Conservation (phyloP, 352 stramenopile genomes). For the Phytophthora sp. region DNA sequence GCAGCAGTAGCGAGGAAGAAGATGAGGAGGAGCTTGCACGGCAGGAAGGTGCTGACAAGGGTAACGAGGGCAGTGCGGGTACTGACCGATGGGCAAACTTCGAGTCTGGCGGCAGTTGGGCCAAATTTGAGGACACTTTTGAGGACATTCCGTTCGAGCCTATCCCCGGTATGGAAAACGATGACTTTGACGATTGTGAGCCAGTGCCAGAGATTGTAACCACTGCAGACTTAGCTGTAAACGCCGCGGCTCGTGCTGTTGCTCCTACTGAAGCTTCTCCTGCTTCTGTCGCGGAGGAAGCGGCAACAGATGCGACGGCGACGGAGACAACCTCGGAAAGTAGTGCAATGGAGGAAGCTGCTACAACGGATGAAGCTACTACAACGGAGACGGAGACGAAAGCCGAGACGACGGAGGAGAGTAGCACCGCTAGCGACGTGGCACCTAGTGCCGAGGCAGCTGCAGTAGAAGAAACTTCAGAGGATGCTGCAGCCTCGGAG, state of each 20-base stretch:
- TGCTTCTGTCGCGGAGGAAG: constrained; percentile 13
- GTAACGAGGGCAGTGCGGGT: constrained; percentile 12
- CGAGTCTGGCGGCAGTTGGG: constrained; percentile 66
- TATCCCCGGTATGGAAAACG: constrained; percentile 55
- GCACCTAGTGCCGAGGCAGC: constrained; percentile 37
- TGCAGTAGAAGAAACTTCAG: constrained; percentile 39
- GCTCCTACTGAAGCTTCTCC: constrained; percentile 2
- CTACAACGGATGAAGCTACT: constrained; percentile 17
- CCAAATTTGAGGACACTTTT: constrained; percentile 74
- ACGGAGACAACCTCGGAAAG: constrained; percentile 23
- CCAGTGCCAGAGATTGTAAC: constrained; percentile 33
- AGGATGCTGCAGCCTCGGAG: constrained; percentile 36
- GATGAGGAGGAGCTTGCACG: constrained; percentile 68
- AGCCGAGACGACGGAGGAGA: constrained; percentile 29
- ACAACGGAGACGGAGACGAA: constrained; percentile 23
- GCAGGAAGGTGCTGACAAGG: constrained; percentile 34
- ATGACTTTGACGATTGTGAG: constrained; percentile 49
- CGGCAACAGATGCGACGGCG: constrained; percentile 13
- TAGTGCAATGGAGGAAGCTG: constrained; percentile 15
- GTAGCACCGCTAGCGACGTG: constrained; percentile 34
- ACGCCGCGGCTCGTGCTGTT: constrained; percentile 9
- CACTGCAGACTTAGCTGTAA: constrained; percentile 28
- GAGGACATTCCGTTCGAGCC: constrained; percentile 64
- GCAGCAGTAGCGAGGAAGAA: constrained; percentile 88
- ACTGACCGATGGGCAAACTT: constrained; percentile 70